Conservation (phyloP, 78 protist species). For the Polysphondylium violaceum region DNA sequence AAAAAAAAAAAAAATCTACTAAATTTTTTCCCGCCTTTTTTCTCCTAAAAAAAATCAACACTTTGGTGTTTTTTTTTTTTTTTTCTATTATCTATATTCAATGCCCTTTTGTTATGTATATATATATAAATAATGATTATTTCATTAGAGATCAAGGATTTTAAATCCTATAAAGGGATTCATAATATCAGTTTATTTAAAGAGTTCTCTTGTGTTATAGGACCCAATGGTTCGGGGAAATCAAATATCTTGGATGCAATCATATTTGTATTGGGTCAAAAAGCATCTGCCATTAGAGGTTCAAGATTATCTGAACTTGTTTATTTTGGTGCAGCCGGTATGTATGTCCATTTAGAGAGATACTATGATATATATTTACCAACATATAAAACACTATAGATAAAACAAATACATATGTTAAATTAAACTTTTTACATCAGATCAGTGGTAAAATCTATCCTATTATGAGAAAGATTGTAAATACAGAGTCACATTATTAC, state of each 20-base stretch:
- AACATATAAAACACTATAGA: background rate
- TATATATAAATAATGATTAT: constrained; percentile 35
- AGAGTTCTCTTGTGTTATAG: constrained; percentile 96
- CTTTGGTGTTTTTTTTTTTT: too few relatives aligned
- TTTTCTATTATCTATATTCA: too few relatives aligned
- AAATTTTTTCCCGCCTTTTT: too few relatives aligned
- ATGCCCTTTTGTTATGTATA: too few relatives aligned
- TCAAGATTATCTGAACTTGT: constrained; percentile 49
- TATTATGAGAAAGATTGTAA: constrained; percentile 42
- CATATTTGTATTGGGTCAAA: constrained; percentile 96
- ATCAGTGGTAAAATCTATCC: constrained; percentile 11
- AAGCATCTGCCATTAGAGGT: constrained; percentile 89
- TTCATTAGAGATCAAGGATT: constrained; percentile 93
- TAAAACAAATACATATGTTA: constrained; percentile 13
- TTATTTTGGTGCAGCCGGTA: background rate
- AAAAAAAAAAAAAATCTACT: too few relatives aligned
- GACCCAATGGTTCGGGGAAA: constrained; percentile 99
- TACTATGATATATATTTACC: background rate
- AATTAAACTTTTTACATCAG: background rate
- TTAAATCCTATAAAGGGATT: constrained; percentile 96
- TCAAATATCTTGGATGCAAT: constrained; percentile 98
- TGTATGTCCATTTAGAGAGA: background rate
- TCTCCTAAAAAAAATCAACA: too few relatives aligned
- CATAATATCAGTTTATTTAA: constrained; percentile 96
- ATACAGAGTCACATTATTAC: constrained; percentile 14